phyloP scores from a whole-genome alignment of 306 rosid species.

The Parietaria judaica region DNA sequence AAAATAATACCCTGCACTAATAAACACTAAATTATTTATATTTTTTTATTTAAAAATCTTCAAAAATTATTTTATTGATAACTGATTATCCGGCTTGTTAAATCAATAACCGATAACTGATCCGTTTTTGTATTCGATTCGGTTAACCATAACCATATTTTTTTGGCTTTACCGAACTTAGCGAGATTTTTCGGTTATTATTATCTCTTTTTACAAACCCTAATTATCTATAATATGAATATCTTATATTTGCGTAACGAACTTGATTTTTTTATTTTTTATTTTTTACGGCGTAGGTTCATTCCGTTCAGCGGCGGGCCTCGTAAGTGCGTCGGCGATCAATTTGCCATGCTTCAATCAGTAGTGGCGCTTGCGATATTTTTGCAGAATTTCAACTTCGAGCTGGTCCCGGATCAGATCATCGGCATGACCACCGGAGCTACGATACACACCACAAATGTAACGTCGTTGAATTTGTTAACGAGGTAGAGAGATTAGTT shows the following conservation, averaged over 20 bases:
- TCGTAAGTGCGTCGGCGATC: conserved; percentile 95
- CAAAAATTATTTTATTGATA: too few species aligned
- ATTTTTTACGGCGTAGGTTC: conserved; percentile 46
- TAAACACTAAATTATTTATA: too few species aligned
- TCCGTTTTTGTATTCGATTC: background rate
- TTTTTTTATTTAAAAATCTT: too few species aligned
- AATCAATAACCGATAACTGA: too few species aligned
- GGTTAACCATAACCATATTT: too few species aligned
- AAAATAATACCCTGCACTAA: too few species aligned
- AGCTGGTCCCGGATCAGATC: conserved; percentile 75
- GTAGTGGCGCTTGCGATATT: conserved; percentile 72
- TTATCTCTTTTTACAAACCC: background rate
- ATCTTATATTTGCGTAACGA: conserved; percentile 5
- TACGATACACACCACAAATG: conserved; percentile 91
- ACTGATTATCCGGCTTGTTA: too few species aligned
- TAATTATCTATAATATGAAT: background rate
- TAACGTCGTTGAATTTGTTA: conserved; percentile 26
- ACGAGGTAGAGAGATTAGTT: background rate
- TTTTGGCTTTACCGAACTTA: background rate
- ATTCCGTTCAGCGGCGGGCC: conserved; percentile 98
- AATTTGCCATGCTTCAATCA: conserved; percentile 85
- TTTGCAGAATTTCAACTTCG: conserved; percentile 68
- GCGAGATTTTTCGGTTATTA: too few species aligned
- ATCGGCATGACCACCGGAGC: conserved; percentile 97
- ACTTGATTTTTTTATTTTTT: conserved; percentile 11